A percentile compares a stretch with the other conserved stretches of the same genome.
These are phyloP conservation scores for Debaryomyces coudertii DNA, from an alignment of 1,139 yeast genomes.

Conservation along the genomic window DNA sequence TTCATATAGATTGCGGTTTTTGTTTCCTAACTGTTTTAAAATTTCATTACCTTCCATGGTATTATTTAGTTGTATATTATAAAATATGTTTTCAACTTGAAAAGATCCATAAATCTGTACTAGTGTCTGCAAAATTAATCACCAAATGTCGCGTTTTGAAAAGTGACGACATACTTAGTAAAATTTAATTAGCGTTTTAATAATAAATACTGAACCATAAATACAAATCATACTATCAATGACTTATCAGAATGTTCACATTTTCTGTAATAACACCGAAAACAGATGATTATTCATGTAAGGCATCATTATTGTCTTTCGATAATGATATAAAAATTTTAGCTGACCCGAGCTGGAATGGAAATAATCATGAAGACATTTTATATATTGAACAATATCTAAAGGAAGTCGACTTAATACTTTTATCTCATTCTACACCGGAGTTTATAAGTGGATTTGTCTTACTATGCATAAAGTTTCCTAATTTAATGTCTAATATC, in stretches of 20 bases:
- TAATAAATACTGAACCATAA: background rate
- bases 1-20: background rate
- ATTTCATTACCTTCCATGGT: background rate
- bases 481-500: slow-evolving; percentile 60
- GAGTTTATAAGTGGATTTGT: slow-evolving; percentile 84
- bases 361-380: slow-evolving; percentile 40
- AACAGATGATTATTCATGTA: slow-evolving; percentile 35
- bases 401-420: slow-evolving; percentile 62
- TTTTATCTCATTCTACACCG: slow-evolving; percentile 84
- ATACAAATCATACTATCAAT: background rate
- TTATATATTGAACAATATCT: slow-evolving; percentile 48
- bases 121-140: background rate
- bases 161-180: background rate
- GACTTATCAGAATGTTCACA: slow-evolving; percentile 36
- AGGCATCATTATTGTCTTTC: slow-evolving; percentile 47
- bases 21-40: background rate
- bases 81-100: background rate
- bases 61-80: background rate
- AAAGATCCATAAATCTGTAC: background rate
- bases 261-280: slow-evolving; percentile 42
- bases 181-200: slow-evolving; percentile 2
- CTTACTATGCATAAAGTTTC: slow-evolving; percentile 62
- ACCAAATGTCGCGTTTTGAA: slow-evolving; percentile 7
- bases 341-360: slow-evolving; percentile 79
- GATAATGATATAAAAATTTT: slow-evolving; percentile 54